Evolutionary conservation across 805 yeast genomes (phyloP).

Genomic region (Saitoella complicata): DNA sequence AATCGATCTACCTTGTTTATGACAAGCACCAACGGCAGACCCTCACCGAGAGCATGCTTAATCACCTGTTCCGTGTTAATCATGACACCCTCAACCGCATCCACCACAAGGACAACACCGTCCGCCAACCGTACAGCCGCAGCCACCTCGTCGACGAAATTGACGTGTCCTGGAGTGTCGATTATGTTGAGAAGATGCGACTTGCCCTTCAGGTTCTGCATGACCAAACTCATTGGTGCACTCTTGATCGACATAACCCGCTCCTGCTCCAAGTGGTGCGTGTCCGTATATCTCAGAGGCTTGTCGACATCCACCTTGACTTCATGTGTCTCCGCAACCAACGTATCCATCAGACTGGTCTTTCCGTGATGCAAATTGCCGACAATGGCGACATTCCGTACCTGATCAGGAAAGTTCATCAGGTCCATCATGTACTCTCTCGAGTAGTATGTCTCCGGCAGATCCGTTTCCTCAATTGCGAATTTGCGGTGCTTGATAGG

Average conservation of each 20-base stretch:
- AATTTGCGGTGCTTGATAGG: constrained; percentile 31
- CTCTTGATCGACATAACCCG: constrained; percentile 55
- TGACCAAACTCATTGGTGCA: constrained; percentile 43
- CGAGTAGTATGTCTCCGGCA: constrained; percentile 48
- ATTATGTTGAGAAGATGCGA: constrained; percentile 47
- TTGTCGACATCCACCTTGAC: constrained; percentile 15
- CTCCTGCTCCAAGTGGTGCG: constrained; percentile 47
- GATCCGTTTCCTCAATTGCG: constrained; percentile 32
- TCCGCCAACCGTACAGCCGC: constrained; percentile 46
- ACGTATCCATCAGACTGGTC: constrained; percentile 54
- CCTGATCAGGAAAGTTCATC: constrained; percentile 39
- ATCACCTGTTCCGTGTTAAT: constrained; percentile 35
- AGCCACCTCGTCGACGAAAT: constrained; percentile 62
- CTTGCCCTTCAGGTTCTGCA: constrained; percentile 35
- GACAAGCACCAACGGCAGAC: constrained; percentile 41
- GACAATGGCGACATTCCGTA: constrained; percentile 59
- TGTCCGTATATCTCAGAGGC: constrained; percentile 54
- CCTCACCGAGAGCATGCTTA: constrained; percentile 33
- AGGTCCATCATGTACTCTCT: constrained; percentile 43
- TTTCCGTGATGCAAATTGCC: constrained; percentile 81
- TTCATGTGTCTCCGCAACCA: constrained; percentile 52
- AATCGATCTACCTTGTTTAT: constrained; percentile 75
- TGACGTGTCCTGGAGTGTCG: constrained; percentile 87
- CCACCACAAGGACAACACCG: constrained; percentile 55
- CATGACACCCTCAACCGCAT: constrained; percentile 68